Conservation (phyloP, 2,329 filamentous ascomycete genomes). For the Fusarium musae region DNA sequence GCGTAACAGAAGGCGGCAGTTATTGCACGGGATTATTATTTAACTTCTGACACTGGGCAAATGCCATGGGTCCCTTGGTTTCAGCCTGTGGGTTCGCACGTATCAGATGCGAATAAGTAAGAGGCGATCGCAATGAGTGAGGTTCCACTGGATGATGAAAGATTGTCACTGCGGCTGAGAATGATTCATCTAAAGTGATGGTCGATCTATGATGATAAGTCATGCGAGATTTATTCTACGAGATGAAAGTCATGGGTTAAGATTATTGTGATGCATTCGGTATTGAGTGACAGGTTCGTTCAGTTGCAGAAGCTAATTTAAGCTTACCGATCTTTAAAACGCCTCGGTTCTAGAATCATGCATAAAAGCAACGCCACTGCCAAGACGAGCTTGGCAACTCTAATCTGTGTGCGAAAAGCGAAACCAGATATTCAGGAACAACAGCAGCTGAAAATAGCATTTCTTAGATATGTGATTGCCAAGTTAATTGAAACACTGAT, state of each 20-base stretch:
- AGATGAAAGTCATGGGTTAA: not conserved
- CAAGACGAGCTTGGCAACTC: not conserved
- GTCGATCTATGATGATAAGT: not conserved
- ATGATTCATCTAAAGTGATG: not conserved
- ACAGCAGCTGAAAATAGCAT: not conserved
- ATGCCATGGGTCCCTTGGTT: not conserved
- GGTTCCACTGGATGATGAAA: not conserved
- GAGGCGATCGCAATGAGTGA: conserved; percentile 17
- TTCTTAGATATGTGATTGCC: not conserved
- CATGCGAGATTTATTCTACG: not conserved
- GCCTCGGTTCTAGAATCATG: not conserved
- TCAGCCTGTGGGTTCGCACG: conserved; percentile 4
- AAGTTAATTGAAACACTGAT: not conserved
- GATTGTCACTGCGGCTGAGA: not conserved
- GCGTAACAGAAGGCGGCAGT: conserved; percentile 14
- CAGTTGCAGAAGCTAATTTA: not conserved
- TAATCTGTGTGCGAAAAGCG: rapidly evolving
- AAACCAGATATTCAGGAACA: not conserved
- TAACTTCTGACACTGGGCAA: conserved; percentile 10
- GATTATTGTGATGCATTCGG: not conserved
- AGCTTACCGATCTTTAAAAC: not conserved
- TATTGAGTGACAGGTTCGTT: not conserved
- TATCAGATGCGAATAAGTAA: conserved; percentile 1
- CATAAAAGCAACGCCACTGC: not conserved
- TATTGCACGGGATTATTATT: conserved; percentile 1